Base-by-base conservation (phyloP, 176 grass and related monocot species). In the Avena eriantha region DNA sequence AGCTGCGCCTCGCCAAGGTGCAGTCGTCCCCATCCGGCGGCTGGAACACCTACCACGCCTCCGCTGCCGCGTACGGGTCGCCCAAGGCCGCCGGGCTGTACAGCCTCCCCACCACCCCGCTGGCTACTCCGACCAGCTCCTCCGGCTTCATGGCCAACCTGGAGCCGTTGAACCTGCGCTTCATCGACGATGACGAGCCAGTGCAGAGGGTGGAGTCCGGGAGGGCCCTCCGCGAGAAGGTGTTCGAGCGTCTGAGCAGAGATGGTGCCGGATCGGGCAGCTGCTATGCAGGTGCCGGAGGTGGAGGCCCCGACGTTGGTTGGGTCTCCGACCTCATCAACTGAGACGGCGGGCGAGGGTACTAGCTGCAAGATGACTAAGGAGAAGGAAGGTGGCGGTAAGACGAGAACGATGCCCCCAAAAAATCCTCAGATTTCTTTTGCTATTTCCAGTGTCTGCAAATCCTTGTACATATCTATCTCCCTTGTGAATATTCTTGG, bases 321-420 rank as follows among this genome's bases (percentile, higher is more conserved):
- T 96, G 97, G 96, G 82, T 98, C 4, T 98, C 92, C 0, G 93
- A 98, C 12, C 73, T 98, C 41, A 90, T 96, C 48, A 93, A 94
- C 76, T 98, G 54, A 49, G 11, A 14, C 48, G 11, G 48, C 10
- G 12, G 48, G 69, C 73, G 49, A 63, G 47, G 47, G 54, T 22
- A 70, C 39, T 41, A 21, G 46, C 10, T 11, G 19, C 10, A 54
- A 26, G 54, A 65, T 65, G 63, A 56, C 39, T 29, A 29, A 47
- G 9, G 43, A 18, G 53, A 60, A 59, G 21, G 82, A 17, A 79
- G 82, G 47, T 23, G 79, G 74, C 41, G 75, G 80, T 47, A 71
- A 68, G 59, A 74, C 12, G 69, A 50, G 18, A 77, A 84, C 12
- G 43, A 31, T 53, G 46, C n/a, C 45, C 54, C 23, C 8, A 77